Percentiles rank a stretch among this genome's conserved stretches.
Evolutionary conservation across 2,329 filamentous ascomycete genomes (phyloP).

Genomic region (Xylaria polymorpha): DNA sequence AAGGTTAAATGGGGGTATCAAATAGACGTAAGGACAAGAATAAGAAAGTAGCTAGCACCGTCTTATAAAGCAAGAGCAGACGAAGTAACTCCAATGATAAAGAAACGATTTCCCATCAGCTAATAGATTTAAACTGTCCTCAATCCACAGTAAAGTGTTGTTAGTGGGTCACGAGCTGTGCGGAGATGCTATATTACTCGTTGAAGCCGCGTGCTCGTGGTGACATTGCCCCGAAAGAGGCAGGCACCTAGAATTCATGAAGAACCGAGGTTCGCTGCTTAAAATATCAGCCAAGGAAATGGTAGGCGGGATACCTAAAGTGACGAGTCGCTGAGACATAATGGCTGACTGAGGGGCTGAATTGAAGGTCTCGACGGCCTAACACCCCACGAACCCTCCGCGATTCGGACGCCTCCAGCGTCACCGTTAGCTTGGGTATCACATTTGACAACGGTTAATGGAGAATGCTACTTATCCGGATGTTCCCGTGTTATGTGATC

Average conservation of each 20-base stretch:
- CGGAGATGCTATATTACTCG: slow-evolving; percentile 46
- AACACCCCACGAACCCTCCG: slow-evolving; percentile 37
- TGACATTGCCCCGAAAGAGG: slow-evolving; percentile 55
- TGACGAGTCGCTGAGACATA: slow-evolving; percentile 27
- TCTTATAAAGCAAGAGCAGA: slow-evolving; percentile 34
- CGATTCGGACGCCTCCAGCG: slow-evolving; percentile 36
- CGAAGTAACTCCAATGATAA: slow-evolving; percentile 50
- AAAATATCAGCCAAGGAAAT: slow-evolving; percentile 36
- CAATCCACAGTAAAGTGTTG: slow-evolving; percentile 29
- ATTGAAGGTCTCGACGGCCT: slow-evolving; percentile 29
- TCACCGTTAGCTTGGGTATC: slow-evolving; percentile 32
- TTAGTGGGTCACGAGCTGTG: slow-evolving; percentile 47
- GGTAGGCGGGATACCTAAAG: slow-evolving; percentile 34
- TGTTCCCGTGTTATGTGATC: not conserved
- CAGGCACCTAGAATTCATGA: slow-evolving; percentile 31
- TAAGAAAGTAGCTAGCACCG: slow-evolving; percentile 32
- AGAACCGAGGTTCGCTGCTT: slow-evolving; percentile 36
- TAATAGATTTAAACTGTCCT: slow-evolving; percentile 48
- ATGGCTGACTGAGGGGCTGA: slow-evolving; percentile 31
- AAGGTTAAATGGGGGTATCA: not conserved
- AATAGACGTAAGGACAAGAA: slow-evolving; percentile 31
- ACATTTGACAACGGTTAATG: not conserved
- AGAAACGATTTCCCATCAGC: slow-evolving; percentile 49
- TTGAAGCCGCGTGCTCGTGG: slow-evolving; percentile 49
- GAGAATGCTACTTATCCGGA: slow-evolving; percentile 11